Percentiles rank a stretch among this genome's conserved stretches.
Evolutionary conservation across 1,139 yeast species (phyloP).

Genomic region (Blastobotrys persicus): DNA sequence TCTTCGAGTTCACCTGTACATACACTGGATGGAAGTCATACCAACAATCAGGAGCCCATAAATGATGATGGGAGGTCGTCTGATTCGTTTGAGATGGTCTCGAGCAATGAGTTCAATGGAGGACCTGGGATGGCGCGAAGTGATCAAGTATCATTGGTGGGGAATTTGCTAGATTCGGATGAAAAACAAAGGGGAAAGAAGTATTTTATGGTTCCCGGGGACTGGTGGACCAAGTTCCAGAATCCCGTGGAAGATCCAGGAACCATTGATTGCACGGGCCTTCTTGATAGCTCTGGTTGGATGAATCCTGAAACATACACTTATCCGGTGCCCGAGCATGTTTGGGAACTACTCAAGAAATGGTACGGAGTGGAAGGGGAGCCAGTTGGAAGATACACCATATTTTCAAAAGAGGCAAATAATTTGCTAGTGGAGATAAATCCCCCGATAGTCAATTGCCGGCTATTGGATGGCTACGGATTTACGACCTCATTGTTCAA

Average conservation of each 20-base stretch:
- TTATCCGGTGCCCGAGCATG: slow-evolving; percentile 5
- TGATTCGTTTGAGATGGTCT: background rate
- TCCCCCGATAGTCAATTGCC: background rate
- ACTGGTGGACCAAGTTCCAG: slow-evolving; percentile 3
- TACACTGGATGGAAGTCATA: background rate
- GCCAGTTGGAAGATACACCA: slow-evolving; percentile 2
- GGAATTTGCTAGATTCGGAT: slow-evolving; percentile 1
- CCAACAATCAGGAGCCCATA: background rate
- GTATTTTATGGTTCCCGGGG: slow-evolving; percentile 5
- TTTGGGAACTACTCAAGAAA: slow-evolving; percentile 13
- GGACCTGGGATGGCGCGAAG: background rate
- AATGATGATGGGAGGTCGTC: background rate
- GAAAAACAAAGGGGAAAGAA: background rate
- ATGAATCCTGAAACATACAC: background rate
- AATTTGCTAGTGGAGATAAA: slow-evolving; percentile 5
- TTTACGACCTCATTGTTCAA: background rate
- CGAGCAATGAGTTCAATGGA: background rate
- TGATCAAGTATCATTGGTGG: background rate
- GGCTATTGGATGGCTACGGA: slow-evolving; percentile 1
- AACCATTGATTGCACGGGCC: background rate
- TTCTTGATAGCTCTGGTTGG: background rate
- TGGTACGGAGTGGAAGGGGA: slow-evolving; percentile 18
- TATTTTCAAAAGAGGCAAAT: background rate
- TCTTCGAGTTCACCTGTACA: slow-evolving; percentile 2
- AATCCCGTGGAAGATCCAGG: background rate